Evolutionary conservation across 1,139 yeast species (phyloP), one percentile per base, ranked within the genome.

Genomic region (Zygosaccharomyces pseudobailii): DNA sequence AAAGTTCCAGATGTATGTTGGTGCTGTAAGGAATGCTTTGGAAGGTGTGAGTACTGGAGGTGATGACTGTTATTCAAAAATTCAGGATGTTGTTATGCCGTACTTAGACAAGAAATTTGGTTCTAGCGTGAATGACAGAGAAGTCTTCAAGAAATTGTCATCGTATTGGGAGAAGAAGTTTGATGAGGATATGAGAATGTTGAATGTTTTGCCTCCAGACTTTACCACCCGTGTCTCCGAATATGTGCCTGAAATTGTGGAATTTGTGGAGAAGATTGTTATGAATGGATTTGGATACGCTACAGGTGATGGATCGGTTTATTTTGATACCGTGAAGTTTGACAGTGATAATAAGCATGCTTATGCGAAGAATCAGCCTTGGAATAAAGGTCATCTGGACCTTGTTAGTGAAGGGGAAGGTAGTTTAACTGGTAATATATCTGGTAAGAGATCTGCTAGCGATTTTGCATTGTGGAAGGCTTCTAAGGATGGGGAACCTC

Each of bases 401-500:
- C 78, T 92, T 51, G 85, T 92, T 51, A 85, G 84, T 48, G 99
- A 92, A 61, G 99, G 97, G 48, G 99, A 94, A 69, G 99, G 99
- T 22, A 84, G 95, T 9, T 74, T 90, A 47, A 72, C 84, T 21
- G 65, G 74, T n/a, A 70, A 72, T 35, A 66, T 66, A 21, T 71
- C 78, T 30, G 78, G 79, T 17, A 90, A 90, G 70, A 78, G 75
- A 58, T 84, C 81, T 50, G 69, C 85, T 4, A 86, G 88, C 27
- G 99, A 92, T 68, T 92, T 92, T 70, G 98, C 98, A 0, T 74
- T 92, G 36, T 92, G 99, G 99, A 92, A 92, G 67, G 82, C 92
- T 1, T 86, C 96, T 13, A 92, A 92, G 65, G 92, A 95, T 1
- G 99, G 99, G 58, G 99, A 92, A 71, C 99, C 99, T 19, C 78